Base-by-base conservation (phyloP, 768 basidiomycete species). In the Cantharellus cinnabarinus region DNA sequence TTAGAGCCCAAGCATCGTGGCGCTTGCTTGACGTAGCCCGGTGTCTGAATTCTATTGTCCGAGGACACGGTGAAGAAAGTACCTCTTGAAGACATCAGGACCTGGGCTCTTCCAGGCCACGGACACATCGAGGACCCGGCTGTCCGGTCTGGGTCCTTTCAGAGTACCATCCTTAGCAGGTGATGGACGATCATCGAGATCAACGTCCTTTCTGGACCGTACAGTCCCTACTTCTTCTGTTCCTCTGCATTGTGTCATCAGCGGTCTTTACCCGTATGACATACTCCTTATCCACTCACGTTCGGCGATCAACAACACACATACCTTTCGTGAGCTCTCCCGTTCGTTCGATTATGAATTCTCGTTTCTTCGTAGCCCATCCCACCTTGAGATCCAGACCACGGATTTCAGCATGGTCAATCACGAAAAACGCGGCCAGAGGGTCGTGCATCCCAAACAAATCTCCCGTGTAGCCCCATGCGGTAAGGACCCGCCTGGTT, bases 371-470 rank as follows among this genome's bases (percentile, higher is more conserved):
- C 39, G 50, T 48, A 15, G 34, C 15, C 60, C 60, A 62, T 7
- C 65, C 62, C 57, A 55, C 42, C 50, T 56, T 56, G 37, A 57
- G 34, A 10, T 48, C 44, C 56, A 56, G 10, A 3, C 52, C 50
- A 29, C 20, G 20, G 42, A 60, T 54, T 37, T 42, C 35, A 42
- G 58, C 61, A 63, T 50, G 59, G 63, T 37, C 41, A 42, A 73
- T 66, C 38, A 70, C 66, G 59, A 68, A 71, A 67, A 69, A 74
- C 2, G 73, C 70, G 2, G 73, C 73, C 37, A 72, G 65, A 5
- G 74, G 74, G 59, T 75, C 74, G 62, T 75, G 74, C 68, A 73
- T 70, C 67, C 51, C 51, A 55, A 60, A 56, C 35, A 58, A 57
- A 50, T 62, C 62, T 37, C 10, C 35, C 20, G 48, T 42, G 20